Evolutionary conservation across 2,329 filamentous ascomycete genomes (phyloP), one percentile per base, ranked within the genome.

Genomic region (Venturia nashicola): DNA sequence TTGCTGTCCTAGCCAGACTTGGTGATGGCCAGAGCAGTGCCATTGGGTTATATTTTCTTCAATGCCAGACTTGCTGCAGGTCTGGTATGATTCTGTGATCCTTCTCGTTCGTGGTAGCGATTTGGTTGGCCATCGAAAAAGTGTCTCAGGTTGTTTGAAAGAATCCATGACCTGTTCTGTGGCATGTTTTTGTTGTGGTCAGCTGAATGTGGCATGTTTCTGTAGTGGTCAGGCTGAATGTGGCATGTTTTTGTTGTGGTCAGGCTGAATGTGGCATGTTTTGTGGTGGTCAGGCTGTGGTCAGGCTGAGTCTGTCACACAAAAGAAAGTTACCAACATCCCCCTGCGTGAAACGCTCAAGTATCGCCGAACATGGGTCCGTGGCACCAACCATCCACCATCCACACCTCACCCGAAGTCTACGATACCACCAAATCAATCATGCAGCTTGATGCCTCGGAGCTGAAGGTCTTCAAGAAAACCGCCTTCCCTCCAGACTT

Each of bases 401-500:
- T 36, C 16, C 36, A 14, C 9, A 16, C 16, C 16, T 9, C 27
- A 1, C 32, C 51, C 5, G 23, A 57, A 18, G 51, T 36, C 51
- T 0, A n/a, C 32, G 27, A 34, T 16, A n/a, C 18, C 2, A 7
- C 51, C 9, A 57, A 1, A 34, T 39, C 1, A 18, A 11, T 3
- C 32, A 57, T 36, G 27, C 27, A 36, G 18, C 32, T 57, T 14
- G 61, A 63, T 46, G 11, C 86, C 68, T 90, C 94, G 67, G 93
- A 97, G 76, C 87, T 89, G 68, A 96, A 95, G 80, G 84, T 96
- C 71, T 79, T 97, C 64, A 90, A 88, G 81, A 87, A 87, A 75
- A 97, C 92, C 64, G 97, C 95, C 73, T 97, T 97, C 68, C 94
- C 94, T 57, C 83, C 87, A 8, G 91, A 97, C 72, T 99, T 97